Evolutionary conservation across 2,329 filamentous ascomycete species (phyloP).

Genomic region (Curvularia sp.): DNA sequence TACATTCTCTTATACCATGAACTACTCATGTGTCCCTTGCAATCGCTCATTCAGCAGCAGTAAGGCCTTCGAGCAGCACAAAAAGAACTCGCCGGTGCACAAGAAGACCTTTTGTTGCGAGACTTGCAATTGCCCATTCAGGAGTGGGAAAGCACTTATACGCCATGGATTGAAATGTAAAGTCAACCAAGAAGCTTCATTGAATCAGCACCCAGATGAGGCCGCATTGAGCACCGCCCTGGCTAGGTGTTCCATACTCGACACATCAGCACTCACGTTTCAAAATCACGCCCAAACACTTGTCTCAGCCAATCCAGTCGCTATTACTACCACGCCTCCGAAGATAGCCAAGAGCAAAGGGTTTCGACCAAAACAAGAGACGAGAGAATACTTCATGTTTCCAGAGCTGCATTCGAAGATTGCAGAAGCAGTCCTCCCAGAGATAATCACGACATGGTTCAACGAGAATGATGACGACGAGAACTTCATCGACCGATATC

Average conservation of each 20-base stretch:
- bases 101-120: background rate
- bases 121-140: background rate
- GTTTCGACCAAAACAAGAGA: background rate
- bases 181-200: too few species aligned
- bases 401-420: background rate
- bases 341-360: background rate
- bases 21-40: background rate
- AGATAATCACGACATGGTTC: slow-evolving; percentile 6
- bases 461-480: slow-evolving; percentile 5
- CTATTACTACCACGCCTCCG: background rate
- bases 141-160: background rate
- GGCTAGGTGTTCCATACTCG: background rate
- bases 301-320: background rate
- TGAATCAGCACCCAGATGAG: background rate
- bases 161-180: background rate
- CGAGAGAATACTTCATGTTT: background rate
- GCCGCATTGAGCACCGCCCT: background rate
- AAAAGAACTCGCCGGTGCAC: background rate
- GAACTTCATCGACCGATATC: slow-evolving; percentile 11
- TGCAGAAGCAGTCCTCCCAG: background rate
- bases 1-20: background rate
- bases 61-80: background rate
- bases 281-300: background rate
- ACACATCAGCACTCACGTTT: background rate
- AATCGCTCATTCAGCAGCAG: background rate